These are phyloP conservation scores for Boechera stricta DNA, from an alignment of 345 rosid genomes.

Conservation along the genomic window DNA sequence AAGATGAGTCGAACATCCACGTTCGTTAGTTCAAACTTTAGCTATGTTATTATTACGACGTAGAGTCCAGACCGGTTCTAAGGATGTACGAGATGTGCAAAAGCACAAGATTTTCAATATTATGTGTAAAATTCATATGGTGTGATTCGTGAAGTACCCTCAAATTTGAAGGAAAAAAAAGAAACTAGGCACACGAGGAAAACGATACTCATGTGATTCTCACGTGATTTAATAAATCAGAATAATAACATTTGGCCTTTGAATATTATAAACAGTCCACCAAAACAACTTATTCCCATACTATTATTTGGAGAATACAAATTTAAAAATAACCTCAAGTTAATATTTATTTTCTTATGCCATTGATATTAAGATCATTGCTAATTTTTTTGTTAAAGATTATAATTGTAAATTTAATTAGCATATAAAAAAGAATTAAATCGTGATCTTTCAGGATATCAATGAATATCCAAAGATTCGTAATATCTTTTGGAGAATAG, in stretches of 20 bases:
- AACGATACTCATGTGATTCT: not conserved
- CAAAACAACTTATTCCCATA: too few relatives aligned
- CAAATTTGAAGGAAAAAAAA: not conserved
- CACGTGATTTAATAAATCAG: not conserved
- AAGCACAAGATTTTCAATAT: not conserved
- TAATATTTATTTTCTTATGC: too few relatives aligned
- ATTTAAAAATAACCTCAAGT: too few relatives aligned
- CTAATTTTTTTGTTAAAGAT: too few relatives aligned
- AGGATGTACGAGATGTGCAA: not conserved
- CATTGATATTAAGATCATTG: too few relatives aligned
- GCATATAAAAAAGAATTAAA: too few relatives aligned
- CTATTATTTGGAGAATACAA: too few relatives aligned
- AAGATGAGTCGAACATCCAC: not conserved
- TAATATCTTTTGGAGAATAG: too few relatives aligned
- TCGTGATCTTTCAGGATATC: too few relatives aligned
- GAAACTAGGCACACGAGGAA: too few relatives aligned
- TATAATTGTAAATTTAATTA: too few relatives aligned
- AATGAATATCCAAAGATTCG: too few relatives aligned
- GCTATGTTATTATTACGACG: not conserved
- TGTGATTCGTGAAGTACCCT: not conserved
- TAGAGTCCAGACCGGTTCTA: not conserved
- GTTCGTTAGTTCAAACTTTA: not conserved
- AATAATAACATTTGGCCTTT: not conserved
- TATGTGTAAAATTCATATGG: not conserved
- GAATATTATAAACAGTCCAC: not conserved